Evolutionary conservation across 306 rosid species (phyloP).

Genomic region (Pyrus pyrifolia): DNA sequence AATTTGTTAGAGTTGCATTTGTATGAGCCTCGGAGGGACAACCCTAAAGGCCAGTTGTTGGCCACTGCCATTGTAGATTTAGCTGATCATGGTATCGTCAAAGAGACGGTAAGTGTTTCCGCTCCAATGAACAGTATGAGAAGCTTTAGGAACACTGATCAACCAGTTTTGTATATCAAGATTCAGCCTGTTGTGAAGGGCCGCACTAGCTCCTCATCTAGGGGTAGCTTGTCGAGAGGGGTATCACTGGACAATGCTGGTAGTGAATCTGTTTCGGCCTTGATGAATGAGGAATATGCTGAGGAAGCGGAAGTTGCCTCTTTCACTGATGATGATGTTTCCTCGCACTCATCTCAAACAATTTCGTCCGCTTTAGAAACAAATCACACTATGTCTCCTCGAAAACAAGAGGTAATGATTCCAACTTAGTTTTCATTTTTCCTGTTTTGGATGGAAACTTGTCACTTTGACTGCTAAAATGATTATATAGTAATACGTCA

Average conservation of each 20-base stretch:
- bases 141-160: constrained; percentile 70
- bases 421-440: neutral
- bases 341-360: constrained; percentile 74
- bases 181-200: constrained; percentile 63
- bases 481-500: neutral
- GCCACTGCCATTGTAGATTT: constrained; percentile 75
- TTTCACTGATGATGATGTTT: constrained; percentile 87
- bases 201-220: constrained; percentile 33
- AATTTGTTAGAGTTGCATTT: constrained; percentile 72
- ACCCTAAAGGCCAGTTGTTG: constrained; percentile 78
- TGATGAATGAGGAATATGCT: constrained; percentile 61
- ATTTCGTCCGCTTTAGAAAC: constrained; percentile 36
- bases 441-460: constrained; percentile 4
- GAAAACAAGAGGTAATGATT: constrained; percentile 50
- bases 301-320: constrained; percentile 74
- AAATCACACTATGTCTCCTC: constrained; percentile 28
- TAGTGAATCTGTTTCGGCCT: constrained; percentile 56
- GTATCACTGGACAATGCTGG: constrained; percentile 36
- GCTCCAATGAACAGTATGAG: constrained; percentile 72
- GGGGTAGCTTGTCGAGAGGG: constrained; percentile 43
- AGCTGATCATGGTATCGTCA: constrained; percentile 73
- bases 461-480: neutral
- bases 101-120: constrained; percentile 45
- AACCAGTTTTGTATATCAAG: constrained; percentile 54
- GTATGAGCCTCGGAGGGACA: constrained; percentile 84